A percentile compares a stretch with the other conserved stretches of the same genome.
Conservation (phyloP, 768 basidiomycete species). For the Suillus alpinus region DNA sequence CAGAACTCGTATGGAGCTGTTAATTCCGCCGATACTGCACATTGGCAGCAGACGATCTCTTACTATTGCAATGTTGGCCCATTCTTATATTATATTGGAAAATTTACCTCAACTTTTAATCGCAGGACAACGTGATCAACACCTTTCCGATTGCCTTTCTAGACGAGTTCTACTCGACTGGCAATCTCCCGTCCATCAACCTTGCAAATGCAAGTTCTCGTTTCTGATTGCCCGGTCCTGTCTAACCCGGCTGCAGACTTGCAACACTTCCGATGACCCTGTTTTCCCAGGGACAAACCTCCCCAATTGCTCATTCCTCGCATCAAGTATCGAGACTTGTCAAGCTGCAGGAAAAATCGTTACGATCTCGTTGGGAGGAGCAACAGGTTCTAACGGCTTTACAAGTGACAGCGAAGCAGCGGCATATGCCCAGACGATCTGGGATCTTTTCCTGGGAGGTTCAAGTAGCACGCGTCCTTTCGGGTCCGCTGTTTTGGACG, state of each 20-base stretch:
- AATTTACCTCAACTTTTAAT: neutral
- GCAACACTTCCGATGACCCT: constrained; percentile 53
- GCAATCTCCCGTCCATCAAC: constrained; percentile 56
- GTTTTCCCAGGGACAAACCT: constrained; percentile 63
- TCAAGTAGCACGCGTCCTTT: constrained; percentile 63
- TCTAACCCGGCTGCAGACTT: constrained; percentile 42
- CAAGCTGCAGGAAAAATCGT: constrained; percentile 64
- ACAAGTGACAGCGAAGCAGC: constrained; percentile 53
- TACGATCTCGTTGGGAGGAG: constrained; percentile 59
- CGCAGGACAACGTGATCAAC: constrained; percentile 54
- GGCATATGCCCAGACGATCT: constrained; percentile 63
- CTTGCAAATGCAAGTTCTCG: constrained; percentile 49
- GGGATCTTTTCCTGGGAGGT: constrained; percentile 68
- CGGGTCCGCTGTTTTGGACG: constrained; percentile 68
- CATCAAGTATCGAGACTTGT: constrained; percentile 60
- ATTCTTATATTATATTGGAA: neutral
- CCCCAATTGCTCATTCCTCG: constrained; percentile 59
- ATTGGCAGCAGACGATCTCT: constrained; percentile 32
- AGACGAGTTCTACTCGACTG: constrained; percentile 56
- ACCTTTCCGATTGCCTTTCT: constrained; percentile 63
- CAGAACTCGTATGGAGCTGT: constrained; percentile 38
- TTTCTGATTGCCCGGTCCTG: neutral
- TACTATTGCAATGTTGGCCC: constrained; percentile 30
- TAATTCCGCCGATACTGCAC: constrained; percentile 24
- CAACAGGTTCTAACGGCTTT: constrained; percentile 61